Evolutionary conservation across 2,329 filamentous ascomycete species (phyloP), one percentile per base, ranked within the genome.

Genomic region (Didymellaceae sp.): DNA sequence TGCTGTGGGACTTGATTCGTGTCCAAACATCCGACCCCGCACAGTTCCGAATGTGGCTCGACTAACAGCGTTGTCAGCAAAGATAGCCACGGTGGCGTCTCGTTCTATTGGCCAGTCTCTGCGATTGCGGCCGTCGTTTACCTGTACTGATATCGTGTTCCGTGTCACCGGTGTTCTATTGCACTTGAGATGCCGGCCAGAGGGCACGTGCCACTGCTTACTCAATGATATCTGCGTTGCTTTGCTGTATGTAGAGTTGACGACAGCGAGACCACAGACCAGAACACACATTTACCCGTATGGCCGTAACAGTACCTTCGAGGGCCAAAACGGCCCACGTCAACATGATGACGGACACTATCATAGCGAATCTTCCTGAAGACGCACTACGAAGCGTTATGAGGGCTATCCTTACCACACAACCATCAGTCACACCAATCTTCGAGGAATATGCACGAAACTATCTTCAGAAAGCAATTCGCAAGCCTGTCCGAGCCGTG

Each of bases 281-380:
- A n/a, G n/a, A n/a, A n/a, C n/a, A n/a, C n/a, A 32, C 5, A 32
- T 5, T 25, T 31, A 10, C 14, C 16, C 21, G 2, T 8, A 37
- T 35, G 43, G 32, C 43, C 17, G 13, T 32, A 13, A 16, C 32
- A 25, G 26, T 33, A 10, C 32, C 16, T 10, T 28, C 25, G 8
- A 26, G 22, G 14, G 43, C 45, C 39, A 71, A 69, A 34, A 70
- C 67, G 2, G 72, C 75, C 20, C 76, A 78, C 57, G 74, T 78
- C 54, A 79, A 78, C 43, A 75, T 78, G 71, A 78, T 78, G 76
- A 75, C 72, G 2, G 76, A 78, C 47, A 76, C 72, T 4, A 71
- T 78, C 47, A 75, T 78, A 43, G 73, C 71, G n/a, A 78, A 75
- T 35, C 53, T 78, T 18, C 67, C 74, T 1, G 56, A 64, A 1